These are phyloP conservation scores for Cystofilobasidium ferigula DNA, from an alignment of 768 basidiomycete genomes.

Conservation along the genomic window DNA sequence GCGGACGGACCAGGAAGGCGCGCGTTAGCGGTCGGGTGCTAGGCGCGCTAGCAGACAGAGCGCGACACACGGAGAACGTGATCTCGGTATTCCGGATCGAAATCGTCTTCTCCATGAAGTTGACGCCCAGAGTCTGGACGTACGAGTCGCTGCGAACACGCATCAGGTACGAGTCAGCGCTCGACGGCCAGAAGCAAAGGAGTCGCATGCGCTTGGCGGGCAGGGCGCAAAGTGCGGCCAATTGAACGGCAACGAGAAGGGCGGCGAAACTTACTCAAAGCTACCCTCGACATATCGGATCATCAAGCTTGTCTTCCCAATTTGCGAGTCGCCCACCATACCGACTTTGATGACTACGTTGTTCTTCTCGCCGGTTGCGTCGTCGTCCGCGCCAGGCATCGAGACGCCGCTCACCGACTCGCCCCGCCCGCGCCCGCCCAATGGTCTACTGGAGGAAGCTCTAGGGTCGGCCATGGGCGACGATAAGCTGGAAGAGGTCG, in stretches of 20 bases:
- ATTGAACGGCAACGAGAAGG: neutral
- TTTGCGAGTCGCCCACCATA: constrained; percentile 87
- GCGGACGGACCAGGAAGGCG: neutral
- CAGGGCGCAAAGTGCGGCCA: neutral
- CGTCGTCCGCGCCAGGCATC: neutral
- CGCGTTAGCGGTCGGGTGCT: too few species aligned
- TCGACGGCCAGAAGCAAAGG: neutral
- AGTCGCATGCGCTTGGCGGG: neutral
- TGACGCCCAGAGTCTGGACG: constrained; percentile 99
- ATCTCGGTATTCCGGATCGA: constrained; percentile 96
- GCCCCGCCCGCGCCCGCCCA: constrained; percentile 4
- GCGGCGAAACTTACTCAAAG: constrained; percentile 50
- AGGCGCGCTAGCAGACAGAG: too few species aligned
- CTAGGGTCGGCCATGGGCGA: neutral
- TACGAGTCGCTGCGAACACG: constrained; percentile 60
- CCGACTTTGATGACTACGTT: constrained; percentile 90
- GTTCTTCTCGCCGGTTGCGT: constrained; percentile 21
- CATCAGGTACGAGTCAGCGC: neutral
- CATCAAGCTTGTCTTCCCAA: constrained; percentile 91
- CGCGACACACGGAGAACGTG: constrained; percentile 61
- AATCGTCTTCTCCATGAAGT: constrained; percentile 99
- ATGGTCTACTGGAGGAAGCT: neutral
- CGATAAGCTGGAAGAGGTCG: too few species aligned
- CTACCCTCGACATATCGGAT: constrained; percentile 99
- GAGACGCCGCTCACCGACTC: neutral